These are phyloP conservation scores for Clarireedia sp. DNA, from an alignment of 2,329 filamentous ascomycete genomes.

Conservation along the genomic window DNA sequence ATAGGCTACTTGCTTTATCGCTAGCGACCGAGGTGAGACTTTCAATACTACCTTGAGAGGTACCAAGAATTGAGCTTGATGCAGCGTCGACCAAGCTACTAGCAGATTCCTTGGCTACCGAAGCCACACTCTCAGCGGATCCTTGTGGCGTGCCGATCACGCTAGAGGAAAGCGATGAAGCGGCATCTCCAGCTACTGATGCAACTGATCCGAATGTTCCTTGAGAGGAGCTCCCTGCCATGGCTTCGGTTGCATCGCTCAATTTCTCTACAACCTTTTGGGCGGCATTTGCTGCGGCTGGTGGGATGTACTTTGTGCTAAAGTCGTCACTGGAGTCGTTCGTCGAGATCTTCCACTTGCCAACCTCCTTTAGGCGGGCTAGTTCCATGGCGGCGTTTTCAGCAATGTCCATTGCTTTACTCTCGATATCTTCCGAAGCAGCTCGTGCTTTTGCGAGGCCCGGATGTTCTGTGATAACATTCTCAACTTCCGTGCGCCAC, in stretches of 20 bases:
- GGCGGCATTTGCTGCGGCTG: slow-evolving; percentile 42
- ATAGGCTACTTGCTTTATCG: slow-evolving; percentile 20
- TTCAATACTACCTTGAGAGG: slow-evolving; percentile 23
- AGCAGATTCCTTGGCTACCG: slow-evolving; percentile 25
- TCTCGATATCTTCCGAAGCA: slow-evolving; percentile 62
- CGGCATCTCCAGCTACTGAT: slow-evolving; percentile 18
- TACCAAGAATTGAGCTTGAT: slow-evolving; percentile 24
- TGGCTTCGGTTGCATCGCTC: slow-evolving; percentile 23
- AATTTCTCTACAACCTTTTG: slow-evolving; percentile 26
- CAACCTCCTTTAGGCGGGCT: slow-evolving; percentile 71
- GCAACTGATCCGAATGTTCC: slow-evolving; percentile 23
- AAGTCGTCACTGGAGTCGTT: slow-evolving; percentile 73
- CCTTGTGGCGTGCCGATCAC: slow-evolving; percentile 24
- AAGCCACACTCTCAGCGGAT: slow-evolving; percentile 29
- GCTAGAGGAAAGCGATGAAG: slow-evolving; percentile 19
- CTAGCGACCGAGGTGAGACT: slow-evolving; percentile 20
- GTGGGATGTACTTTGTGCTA: slow-evolving; percentile 55
- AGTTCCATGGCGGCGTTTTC: slow-evolving; percentile 75
- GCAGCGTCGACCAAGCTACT: slow-evolving; percentile 24
- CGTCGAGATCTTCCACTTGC: slow-evolving; percentile 72
- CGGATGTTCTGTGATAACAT: slow-evolving; percentile 66
- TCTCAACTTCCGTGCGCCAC: slow-evolving; percentile 77
- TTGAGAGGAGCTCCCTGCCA: slow-evolving; percentile 19
- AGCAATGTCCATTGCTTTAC: slow-evolving; percentile 72
- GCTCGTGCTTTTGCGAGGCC: slow-evolving; percentile 61